Evolutionary conservation across 2,329 filamentous ascomycete species (phyloP), one percentile per base, ranked within the genome.

Genomic region (Biscogniauxia mediterranea): DNA sequence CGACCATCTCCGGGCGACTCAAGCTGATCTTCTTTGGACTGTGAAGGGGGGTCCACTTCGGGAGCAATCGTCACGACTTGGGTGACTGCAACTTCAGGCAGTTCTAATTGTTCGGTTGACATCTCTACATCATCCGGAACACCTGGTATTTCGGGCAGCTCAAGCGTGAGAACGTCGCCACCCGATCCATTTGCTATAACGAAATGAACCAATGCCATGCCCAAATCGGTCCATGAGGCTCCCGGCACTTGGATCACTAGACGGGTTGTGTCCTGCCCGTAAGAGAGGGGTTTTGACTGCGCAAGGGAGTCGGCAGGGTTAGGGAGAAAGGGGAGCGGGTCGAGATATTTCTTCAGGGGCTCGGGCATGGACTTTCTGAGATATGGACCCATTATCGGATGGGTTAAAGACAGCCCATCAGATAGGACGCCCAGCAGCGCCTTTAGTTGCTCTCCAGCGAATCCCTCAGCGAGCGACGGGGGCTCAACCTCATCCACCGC

Each of bases 391-490:
- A 89, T 85, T 42, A 81, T 78, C 0, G 87, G 87, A 67, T 89
- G 87, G 1, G 82, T 83, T 26, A 88, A 68, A 4, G 85, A 80
- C 64, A 86, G 78, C 1, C 83, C 72, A 61, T 89, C 87, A 2
- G 75, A 77, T 1, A 89, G 74, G 2, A 85, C 73, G 21, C 80
- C 66, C 5, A 89, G 77, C 52, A 85, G 79, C 32, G 80, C 74
- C 64, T 84, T 87, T 55, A 89, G 72, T 68, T 88, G 83, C 67
- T 87, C 83, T 3, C 87, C 87, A 0, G 86, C 86, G 62, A 88
- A 81, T 0, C 80, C 84, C 68, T 89, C 87, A 51, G 86, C 85
- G 15, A 89, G 74, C 0, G 86, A 87, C 0, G 84, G 84, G 0
- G 87, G 86, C 32, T 86, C 82, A 13, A 89, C 82, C 63, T 89